Evolutionary conservation across 2,329 filamentous ascomycete species (phyloP), one percentile per base, ranked within the genome.

Genomic region (Sclerotinia trifoliorum): DNA sequence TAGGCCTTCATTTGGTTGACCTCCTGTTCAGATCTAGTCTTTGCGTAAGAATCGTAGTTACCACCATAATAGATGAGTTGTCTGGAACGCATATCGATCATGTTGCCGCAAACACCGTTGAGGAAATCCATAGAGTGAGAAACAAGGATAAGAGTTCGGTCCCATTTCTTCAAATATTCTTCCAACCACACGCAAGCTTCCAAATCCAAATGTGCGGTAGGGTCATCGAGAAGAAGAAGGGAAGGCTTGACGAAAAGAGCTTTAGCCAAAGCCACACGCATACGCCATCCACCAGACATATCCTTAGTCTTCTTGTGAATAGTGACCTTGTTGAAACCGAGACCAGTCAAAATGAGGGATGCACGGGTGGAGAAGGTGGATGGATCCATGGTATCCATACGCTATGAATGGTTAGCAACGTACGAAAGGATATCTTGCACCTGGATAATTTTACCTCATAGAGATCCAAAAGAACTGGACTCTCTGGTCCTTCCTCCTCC

Each of bases 301-400:
- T 99, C 96, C 88, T 98, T 99, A 77, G 96, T 99, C 89, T 96
- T 97, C 88, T 99, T 99, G 81, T 96, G 85, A 79, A 99, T 98
- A 68, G 96, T 99, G 75, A 82, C 83, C 86, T 98, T 98, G 89
- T 99, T 97, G 88, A 99, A 99, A 74, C 95, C 95, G 69, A 99
- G 91, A 93, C 95, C 95, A 67, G 95, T 99, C 75, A 99, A 82
- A 79, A 99, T 99, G 74, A 97, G 89, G 67, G 94, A 97, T 70
- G 95, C 95, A 79, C 95, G 93, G 71, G 94, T 97, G 78, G 93
- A 85, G 83, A 99, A 99, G 65, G 96, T 99, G 49, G 93, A 96
- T 60, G 95, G 95, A 77, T 99, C 96, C 94, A 99, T 97, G 81
- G 89, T 90, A 83, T 99, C 95, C 87, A 98, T 97, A 80, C 95